A percentile compares a stretch with the other conserved stretches of the same genome.
These are phyloP conservation scores for Euptelea pleiosperma DNA, from an alignment of 164 flowering plant genomes.

Conservation along the genomic window DNA sequence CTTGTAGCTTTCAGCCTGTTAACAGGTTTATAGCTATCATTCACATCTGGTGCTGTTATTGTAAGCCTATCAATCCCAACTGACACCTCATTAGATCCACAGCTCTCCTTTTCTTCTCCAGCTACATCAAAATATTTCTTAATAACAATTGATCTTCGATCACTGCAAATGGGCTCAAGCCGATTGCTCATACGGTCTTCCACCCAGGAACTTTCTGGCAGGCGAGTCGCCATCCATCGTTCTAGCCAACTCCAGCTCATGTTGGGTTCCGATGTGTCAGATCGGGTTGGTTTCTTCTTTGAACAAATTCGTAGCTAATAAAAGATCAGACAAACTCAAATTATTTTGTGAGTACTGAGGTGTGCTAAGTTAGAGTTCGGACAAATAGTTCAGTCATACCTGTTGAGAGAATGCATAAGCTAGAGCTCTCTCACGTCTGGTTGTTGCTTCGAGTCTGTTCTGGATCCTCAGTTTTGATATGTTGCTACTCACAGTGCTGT, in stretches of 20 bases:
- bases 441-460: slow-evolving; percentile 71
- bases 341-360: no score
- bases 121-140: slow-evolving; percentile 32
- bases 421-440: slow-evolving; percentile 81
- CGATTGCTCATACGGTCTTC: slow-evolving; percentile 32
- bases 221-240: slow-evolving; percentile 90
- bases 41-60: slow-evolving; percentile 5
- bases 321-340: not conserved
- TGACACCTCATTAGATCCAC: slow-evolving; percentile 79
- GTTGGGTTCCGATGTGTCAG: slow-evolving; percentile 32
- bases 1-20: slow-evolving; percentile 36
- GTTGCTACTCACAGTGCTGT: slow-evolving; percentile 77
- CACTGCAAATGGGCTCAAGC: slow-evolving; percentile 19
- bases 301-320: slow-evolving; percentile 65
- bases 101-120: slow-evolving; percentile 71
- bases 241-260: slow-evolving; percentile 89
- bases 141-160: slow-evolving; percentile 14
- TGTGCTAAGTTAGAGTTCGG: no score
- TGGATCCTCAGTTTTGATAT: slow-evolving; percentile 61
- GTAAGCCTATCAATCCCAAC: slow-evolving; percentile 27
- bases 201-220: slow-evolving; percentile 36
- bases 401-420: slow-evolving; percentile 94
- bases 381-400: slow-evolving; percentile 32
- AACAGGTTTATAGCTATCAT: slow-evolving; percentile 14
- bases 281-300: slow-evolving; percentile 44